Conservation (phyloP, 768 basidiomycete species). For the Leccinum rimulosum region DNA sequence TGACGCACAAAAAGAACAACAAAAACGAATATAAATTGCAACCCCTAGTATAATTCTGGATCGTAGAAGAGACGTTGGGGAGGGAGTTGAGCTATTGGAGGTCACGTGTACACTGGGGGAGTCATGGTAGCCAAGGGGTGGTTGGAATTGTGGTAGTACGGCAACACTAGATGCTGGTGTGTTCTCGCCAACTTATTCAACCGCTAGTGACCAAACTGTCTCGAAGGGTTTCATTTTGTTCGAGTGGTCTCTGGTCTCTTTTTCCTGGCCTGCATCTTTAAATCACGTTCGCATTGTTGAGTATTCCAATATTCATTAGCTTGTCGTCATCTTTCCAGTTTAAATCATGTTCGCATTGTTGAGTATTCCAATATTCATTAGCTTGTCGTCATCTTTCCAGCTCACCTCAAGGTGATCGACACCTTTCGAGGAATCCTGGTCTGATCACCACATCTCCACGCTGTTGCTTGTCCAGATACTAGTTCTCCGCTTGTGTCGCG, state of each 20-base stretch:
- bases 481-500: constrained; percentile 82
- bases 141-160: constrained; percentile 25
- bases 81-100: constrained; percentile 40
- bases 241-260: constrained; percentile 81
- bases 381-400: constrained; percentile 96
- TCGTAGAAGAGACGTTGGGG: constrained; percentile 49
- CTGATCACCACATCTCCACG: constrained; percentile 97
- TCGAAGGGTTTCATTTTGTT: constrained; percentile 71
- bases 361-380: constrained; percentile 48
- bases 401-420: constrained; percentile 92
- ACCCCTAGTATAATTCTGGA: constrained; percentile 44
- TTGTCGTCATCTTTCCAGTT: constrained; percentile 98
- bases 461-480: constrained; percentile 77
- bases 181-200: constrained; percentile 26
- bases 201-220: constrained; percentile 41
- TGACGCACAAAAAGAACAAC: constrained; percentile 16
- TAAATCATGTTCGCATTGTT: constrained; percentile 59
- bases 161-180: constrained; percentile 28
- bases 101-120: constrained; percentile 37
- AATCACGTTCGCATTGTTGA: constrained; percentile 59
- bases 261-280: constrained; percentile 73
- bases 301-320: constrained; percentile 49
- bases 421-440: constrained; percentile 84
- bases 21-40: constrained; percentile 16
- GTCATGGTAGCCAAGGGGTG: constrained; percentile 42